A percentile compares a stretch with the other conserved stretches of the same genome.
These are phyloP conservation scores for Cymbopogon citratus DNA, from an alignment of 176 grass and related monocot species.

Conservation along the genomic window DNA sequence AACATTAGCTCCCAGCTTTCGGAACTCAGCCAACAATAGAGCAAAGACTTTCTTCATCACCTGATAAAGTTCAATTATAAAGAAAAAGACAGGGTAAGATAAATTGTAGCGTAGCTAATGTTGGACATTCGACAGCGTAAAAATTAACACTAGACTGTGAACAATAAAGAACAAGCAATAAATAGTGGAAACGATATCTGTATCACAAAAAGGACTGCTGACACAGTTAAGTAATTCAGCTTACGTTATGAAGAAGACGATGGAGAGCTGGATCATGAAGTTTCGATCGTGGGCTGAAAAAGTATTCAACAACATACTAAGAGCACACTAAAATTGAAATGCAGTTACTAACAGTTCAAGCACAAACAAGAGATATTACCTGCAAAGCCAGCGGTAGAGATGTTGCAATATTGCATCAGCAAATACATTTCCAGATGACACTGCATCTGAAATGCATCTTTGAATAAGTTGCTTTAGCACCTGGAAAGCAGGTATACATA, in stretches of 20 bases:
- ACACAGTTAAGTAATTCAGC: constrained; percentile 16
- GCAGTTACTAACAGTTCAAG: constrained; percentile 13
- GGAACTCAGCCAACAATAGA: constrained; percentile 68
- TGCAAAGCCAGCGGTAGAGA: constrained; percentile 96
- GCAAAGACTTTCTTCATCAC: constrained; percentile 97
- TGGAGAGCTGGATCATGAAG: constrained; percentile 97
- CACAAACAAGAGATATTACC: constrained; percentile 39
- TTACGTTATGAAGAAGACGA: constrained; percentile 91
- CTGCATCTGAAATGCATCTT: constrained; percentile 90
- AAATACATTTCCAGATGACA: constrained; percentile 89
- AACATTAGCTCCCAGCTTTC: constrained; percentile 80
- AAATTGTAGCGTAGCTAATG: constrained; percentile 14
- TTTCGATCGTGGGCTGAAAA: constrained; percentile 85
- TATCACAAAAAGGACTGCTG: not conserved
- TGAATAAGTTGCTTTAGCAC: constrained; percentile 92
- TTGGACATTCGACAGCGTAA: not conserved
- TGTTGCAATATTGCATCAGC: constrained; percentile 95
- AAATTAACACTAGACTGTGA: not conserved
- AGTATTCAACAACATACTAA: constrained; percentile 25
- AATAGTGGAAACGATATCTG: not conserved
- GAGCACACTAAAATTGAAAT: not conserved
- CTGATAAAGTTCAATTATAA: constrained; percentile 43
- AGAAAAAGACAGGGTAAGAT: constrained; percentile 15
- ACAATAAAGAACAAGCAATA: constrained; percentile 18
- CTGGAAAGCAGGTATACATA: constrained; percentile 77